phyloP scores from a whole-genome alignment of 208 protist species.

The Trypanosoma mega region DNA sequence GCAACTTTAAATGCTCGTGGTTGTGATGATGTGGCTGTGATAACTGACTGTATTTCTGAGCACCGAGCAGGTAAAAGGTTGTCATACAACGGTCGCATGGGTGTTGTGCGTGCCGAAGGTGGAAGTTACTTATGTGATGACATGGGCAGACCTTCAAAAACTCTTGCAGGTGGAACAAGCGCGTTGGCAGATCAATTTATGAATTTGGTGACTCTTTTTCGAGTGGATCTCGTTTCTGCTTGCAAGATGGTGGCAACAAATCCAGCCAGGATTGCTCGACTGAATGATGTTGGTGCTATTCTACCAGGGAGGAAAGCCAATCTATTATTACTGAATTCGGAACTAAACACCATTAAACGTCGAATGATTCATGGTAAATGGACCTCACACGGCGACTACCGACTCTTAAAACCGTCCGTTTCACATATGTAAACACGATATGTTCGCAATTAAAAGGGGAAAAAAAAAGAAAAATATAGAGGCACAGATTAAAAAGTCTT shows the following conservation, averaged over 20 bases:
- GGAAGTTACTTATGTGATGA: slow-evolving; percentile 62
- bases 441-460: no score
- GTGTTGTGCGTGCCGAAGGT: slow-evolving; percentile 53
- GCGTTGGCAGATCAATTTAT: slow-evolving; percentile 63
- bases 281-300: slow-evolving; percentile 56
- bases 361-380: slow-evolving; percentile 23
- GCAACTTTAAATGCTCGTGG: slow-evolving; percentile 39
- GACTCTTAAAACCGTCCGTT: slow-evolving; percentile 46
- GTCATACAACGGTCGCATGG: slow-evolving; percentile 58
- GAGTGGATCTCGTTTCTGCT: slow-evolving; percentile 47
- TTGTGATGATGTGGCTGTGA: slow-evolving; percentile 51
- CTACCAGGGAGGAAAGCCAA: slow-evolving; percentile 49
- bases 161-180: slow-evolving; percentile 60
- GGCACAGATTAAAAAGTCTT: no score
- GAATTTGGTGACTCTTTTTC: slow-evolving; percentile 56
- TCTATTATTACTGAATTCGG: slow-evolving; percentile 55
- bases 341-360: slow-evolving; percentile 50
- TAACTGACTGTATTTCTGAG: slow-evolving; percentile 71
- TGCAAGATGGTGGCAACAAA: slow-evolving; percentile 54
- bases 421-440: slow-evolving; percentile 60
- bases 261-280: slow-evolving; percentile 54
- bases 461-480: neutral
- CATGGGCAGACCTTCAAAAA: slow-evolving; percentile 41
- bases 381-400: slow-evolving; percentile 42
- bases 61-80: slow-evolving; percentile 51